A percentile compares a stretch with the other conserved stretches of the same genome.
Evolutionary conservation across 169 alveolate species (phyloP).

Genomic region (Plasmodium vinckei): DNA sequence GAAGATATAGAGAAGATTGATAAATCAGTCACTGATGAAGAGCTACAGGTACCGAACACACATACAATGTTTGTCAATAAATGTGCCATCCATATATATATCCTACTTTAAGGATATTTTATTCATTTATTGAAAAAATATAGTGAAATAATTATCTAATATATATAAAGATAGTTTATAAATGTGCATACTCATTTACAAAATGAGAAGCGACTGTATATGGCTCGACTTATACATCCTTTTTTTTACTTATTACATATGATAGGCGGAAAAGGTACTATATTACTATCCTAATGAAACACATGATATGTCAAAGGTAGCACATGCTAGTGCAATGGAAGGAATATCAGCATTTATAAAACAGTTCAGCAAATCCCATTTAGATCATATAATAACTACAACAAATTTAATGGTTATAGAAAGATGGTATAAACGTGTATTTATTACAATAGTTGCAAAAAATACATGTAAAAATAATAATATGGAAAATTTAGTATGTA

Average conservation of each 20-base stretch:
- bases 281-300: conserved; percentile 59
- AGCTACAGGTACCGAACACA: conserved; percentile 24
- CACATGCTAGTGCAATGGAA: conserved; percentile 71
- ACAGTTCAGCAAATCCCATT: conserved; percentile 50
- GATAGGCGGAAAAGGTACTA: conserved; percentile 56
- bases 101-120: too few species aligned
- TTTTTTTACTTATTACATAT: too few species aligned
- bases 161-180: too few species aligned
- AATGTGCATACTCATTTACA: too few species aligned
- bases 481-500: conserved; percentile 58
- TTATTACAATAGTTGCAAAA: conserved; percentile 35
- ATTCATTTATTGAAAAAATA: too few species aligned
- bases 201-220: too few species aligned
- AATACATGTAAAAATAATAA: conserved; percentile 38
- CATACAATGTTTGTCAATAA: too few species aligned
- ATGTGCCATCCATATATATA: too few species aligned
- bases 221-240: too few species aligned
- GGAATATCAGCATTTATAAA: conserved; percentile 49
- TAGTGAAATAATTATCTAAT: too few species aligned
- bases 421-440: conserved; percentile 49
- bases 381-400: conserved; percentile 56
- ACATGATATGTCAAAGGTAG: conserved; percentile 30
- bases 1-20: conserved; percentile 47
- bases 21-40: conserved; percentile 56
- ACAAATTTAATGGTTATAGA: conserved; percentile 47